Base-by-base conservation (phyloP, 345 rosid species). In the Gossypium raimondii region DNA sequence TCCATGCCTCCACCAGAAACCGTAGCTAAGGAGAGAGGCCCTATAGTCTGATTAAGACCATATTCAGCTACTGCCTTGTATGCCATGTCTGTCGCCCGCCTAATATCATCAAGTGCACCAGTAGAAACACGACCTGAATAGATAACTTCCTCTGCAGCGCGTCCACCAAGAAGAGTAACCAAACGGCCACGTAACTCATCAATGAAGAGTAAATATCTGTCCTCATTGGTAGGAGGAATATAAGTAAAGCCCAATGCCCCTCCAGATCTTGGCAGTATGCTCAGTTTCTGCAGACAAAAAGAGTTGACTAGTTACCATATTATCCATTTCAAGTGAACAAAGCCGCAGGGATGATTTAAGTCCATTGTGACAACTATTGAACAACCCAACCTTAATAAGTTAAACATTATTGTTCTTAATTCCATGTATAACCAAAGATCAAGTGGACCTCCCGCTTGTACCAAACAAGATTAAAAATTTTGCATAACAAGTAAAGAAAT, bases 231-330 rank as follows among this genome's bases (percentile, higher is more conserved):
- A 16, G 98, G 97, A 55, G 97, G 97, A 66, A 73, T 83, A 78
- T 93, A 96, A 17, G 98, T 92, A 77, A 93, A 93, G 45, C 99
- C 98, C 77, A 96, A 80, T 16, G 99, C 97, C 62, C 99, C 98
- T 74, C 99, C 99, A 43, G 98, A 80, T 82, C 99, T 90, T 53
- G 98, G 99, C 85, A 96, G 84, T 81, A 96, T 96, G 89, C 99
- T 96, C 78, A 96, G 74, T 75, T 96, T 96, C 98, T 96, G 80
- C 69, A 63, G 78, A 78, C 22, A 81, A 74, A 73, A 70, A 67
- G 3, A 60, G 38, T 22, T 22, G 11, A 57, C 14, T 20, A 20
- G 57, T 20, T 38, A 57, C 22, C 66, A 60, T 29, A 45, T 48
- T 22, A 75, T 70, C 59, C 53, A 67, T 43, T 62, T 55, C 51